Base-by-base conservation (phyloP, 331 rosid genomes). In the Acacia pycnantha region DNA sequence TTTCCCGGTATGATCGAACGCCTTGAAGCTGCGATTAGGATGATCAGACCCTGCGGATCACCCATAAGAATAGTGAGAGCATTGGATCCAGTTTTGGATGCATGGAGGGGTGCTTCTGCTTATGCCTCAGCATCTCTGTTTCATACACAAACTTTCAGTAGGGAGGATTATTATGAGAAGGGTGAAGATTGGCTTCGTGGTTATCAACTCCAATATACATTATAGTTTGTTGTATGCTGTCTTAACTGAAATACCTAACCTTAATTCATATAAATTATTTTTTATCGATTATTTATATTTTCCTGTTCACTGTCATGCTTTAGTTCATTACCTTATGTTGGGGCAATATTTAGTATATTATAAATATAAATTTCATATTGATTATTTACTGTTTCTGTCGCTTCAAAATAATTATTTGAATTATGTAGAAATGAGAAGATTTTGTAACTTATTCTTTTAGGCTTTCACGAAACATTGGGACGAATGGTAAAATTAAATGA, bases 21-120 rank as follows among this genome's bases (percentile, higher is more conserved):
- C 73, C 87, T 95, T 44, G 97, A 88, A 82, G 93, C 97, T 9
- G 91, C 94, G 80, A 90, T 93, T 76, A 96, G 94, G 79, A 91
- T 93, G 99, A 90, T 87, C 12, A 84, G 95, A 81, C 97, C 97
- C 0, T 90, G 91, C 1, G 98, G 99, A 26, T 83, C 97, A 0
- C 93, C 92, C 62, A 88, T 95, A 76, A 90, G 82, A 74, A 83
- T 95, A 73, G 97, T 88, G 73, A 89, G 90, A 71, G 98, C 98
- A 27, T 61, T 89, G 86, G 98, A 93, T 84, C 97, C 99, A 2
- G 87, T 88, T 71, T 86, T 93, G 82, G 99, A 95, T 43, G 98
- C 99, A 40, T 93, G 99, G 99, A 93, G 97, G 4, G 98, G 99
- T 5, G 99, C 98, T 48, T 84, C 99, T 54, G 88, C 85, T 16